Evolutionary conservation across 179 eudicot genomes (phyloP).

Genomic region (Beta lomatogona): DNA sequence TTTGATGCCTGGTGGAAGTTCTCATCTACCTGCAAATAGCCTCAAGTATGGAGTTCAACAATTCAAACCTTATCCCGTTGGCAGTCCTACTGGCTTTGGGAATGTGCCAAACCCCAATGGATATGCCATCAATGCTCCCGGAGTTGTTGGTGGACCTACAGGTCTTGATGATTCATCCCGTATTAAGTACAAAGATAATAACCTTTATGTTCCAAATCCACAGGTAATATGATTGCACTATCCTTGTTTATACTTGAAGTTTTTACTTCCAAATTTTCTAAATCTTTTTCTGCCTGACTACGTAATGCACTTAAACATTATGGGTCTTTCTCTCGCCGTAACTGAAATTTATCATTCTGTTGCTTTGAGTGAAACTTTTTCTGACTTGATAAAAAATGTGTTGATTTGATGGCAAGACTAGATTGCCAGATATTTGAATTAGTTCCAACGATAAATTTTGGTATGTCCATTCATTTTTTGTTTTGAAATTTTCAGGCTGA

Average conservation of each 20-base stretch:
- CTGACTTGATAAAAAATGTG: too few species aligned
- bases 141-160: constrained; percentile 71
- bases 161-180: constrained; percentile 81
- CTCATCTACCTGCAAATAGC: constrained; percentile 64
- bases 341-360: background rate
- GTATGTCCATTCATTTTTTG: background rate
- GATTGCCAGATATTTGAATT: background rate
- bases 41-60: constrained; percentile 84
- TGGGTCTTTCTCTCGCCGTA: too few species aligned
- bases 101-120: constrained; percentile 65
- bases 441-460: too few species aligned
- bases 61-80: constrained; percentile 76
- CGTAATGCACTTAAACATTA: too few species aligned
- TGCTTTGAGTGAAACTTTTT: background rate
- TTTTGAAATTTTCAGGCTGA: constrained; percentile 55
- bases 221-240: constrained; percentile 52
- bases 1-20: constrained; percentile 81
- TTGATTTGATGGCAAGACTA: background rate
- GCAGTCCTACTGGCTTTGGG: constrained; percentile 72
- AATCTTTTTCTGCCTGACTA: background rate
- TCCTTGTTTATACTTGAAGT: background rate
- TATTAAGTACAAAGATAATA: constrained; percentile 79
- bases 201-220: constrained; percentile 76
- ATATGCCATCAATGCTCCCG: constrained; percentile 77
- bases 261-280: too few species aligned